Evolutionary conservation across 371 early-diverging fungal species (phyloP).

Genomic region (Syncephalastrum monosporum): DNA sequence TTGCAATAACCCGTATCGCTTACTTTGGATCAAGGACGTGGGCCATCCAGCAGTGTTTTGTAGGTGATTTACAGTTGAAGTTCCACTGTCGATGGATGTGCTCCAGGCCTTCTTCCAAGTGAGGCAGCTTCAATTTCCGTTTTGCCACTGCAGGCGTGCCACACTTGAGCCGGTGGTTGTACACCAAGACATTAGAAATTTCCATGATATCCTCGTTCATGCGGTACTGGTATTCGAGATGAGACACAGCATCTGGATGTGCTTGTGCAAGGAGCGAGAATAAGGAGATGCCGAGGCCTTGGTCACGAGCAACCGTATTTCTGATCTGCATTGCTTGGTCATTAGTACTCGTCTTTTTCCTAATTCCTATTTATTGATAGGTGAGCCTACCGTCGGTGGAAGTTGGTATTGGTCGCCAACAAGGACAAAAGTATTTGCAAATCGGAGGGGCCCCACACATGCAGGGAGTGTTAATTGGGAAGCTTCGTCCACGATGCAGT

Average conservation of each 20-base stretch:
- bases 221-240: slow-evolving; percentile 92
- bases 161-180: slow-evolving; percentile 75
- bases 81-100: slow-evolving; percentile 13
- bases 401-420: slow-evolving; percentile 99
- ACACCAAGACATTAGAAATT: slow-evolving; percentile 86
- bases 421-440: slow-evolving; percentile 84
- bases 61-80: slow-evolving; percentile 7
- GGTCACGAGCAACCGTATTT: slow-evolving; percentile 48
- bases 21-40: slow-evolving; percentile 63
- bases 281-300: slow-evolving; percentile 62
- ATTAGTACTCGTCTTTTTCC: neutral
- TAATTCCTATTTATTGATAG: neutral
- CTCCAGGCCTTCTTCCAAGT: slow-evolving; percentile 27
- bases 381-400: slow-evolving; percentile 82
- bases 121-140: slow-evolving; percentile 50
- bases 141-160: slow-evolving; percentile 69
- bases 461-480: slow-evolving; percentile 96
- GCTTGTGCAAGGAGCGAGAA: slow-evolving; percentile 81
- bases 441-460: slow-evolving; percentile 90
- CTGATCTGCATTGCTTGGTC: slow-evolving; percentile 37
- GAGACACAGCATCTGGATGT: slow-evolving; percentile 76
- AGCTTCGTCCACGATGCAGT: slow-evolving; percentile 98
- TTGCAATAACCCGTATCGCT: slow-evolving; percentile 3
- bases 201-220: slow-evolving; percentile 96
- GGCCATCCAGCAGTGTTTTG: slow-evolving; percentile 62